Evolutionary conservation across 169 alveolate genomes (phyloP).

Genomic region (Cryptosporidium ryanae): DNA sequence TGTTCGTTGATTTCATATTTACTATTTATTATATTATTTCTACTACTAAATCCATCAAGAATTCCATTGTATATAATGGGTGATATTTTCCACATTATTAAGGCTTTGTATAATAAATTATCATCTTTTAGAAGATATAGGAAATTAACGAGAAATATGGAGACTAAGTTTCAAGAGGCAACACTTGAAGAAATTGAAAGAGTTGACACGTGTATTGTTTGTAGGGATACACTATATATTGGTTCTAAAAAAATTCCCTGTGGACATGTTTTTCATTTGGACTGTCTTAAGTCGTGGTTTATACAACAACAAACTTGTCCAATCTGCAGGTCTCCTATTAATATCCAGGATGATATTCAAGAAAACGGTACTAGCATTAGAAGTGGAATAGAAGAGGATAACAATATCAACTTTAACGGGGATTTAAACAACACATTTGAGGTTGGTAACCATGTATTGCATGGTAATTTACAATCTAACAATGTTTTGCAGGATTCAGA

Average conservation of each 20-base stretch:
- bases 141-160: constrained; percentile 74
- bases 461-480: neutral
- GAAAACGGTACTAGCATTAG: neutral
- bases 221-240: constrained; percentile 85
- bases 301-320: constrained; percentile 88
- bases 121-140: constrained; percentile 78
- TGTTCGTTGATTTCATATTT: constrained; percentile 33
- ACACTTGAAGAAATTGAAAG: constrained; percentile 84
- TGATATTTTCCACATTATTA: constrained; percentile 85
- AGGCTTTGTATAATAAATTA: constrained; percentile 74
- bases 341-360: constrained; percentile 30
- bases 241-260: constrained; percentile 86
- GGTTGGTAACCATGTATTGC: too few relatives aligned
- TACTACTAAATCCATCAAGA: constrained; percentile 84
- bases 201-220: constrained; percentile 88
- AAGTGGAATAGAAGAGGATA: neutral
- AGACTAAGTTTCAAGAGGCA: constrained; percentile 83
- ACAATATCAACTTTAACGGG: neutral
- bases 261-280: constrained; percentile 87
- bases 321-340: constrained; percentile 78
- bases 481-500: neutral
- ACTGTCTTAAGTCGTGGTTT: constrained; percentile 87
- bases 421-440: neutral
- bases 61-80: constrained; percentile 89
- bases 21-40: constrained; percentile 79